phyloP scores from a whole-genome alignment of 768 basidiomycete genomes.

The Suillus lakei region DNA sequence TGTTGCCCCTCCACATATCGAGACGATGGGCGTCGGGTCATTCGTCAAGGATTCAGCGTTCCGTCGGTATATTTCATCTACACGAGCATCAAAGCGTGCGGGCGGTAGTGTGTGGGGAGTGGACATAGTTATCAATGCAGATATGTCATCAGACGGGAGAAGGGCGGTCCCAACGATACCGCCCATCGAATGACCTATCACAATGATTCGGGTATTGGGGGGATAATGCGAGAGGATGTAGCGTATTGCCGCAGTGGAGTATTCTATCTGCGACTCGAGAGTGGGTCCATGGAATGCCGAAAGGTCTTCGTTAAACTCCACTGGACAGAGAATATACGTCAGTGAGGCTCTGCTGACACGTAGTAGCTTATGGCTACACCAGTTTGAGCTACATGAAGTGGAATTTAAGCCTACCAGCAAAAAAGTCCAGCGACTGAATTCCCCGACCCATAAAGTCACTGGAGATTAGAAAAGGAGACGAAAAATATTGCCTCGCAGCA shows the following conservation, averaged over 20 bases:
- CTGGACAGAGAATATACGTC: slow-evolving; percentile 40
- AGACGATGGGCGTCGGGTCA: slow-evolving; percentile 71
- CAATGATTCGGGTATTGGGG: slow-evolving; percentile 60
- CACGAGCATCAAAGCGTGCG: slow-evolving; percentile 80
- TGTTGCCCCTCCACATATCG: slow-evolving; percentile 89
- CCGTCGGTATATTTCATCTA: slow-evolving; percentile 72
- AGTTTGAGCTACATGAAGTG: slow-evolving; percentile 1
- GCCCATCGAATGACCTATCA: slow-evolving; percentile 98
- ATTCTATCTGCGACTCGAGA: slow-evolving; percentile 78
- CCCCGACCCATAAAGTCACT: slow-evolving; percentile 51
- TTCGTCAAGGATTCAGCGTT: slow-evolving; percentile 45
- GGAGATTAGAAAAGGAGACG: slow-evolving; percentile 59
- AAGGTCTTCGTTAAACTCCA: slow-evolving; percentile 97
- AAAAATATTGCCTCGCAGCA: slow-evolving; percentile 79
- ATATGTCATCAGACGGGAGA: slow-evolving; percentile 67
- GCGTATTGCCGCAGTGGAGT: slow-evolving; percentile 68
- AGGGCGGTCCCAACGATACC: slow-evolving; percentile 87
- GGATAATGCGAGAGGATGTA: slow-evolving; percentile 85
- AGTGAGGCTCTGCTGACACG: neutral
- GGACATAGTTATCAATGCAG: slow-evolving; percentile 93
- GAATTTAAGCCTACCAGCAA: slow-evolving; percentile 61
- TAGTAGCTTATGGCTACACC: neutral
- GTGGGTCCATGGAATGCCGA: slow-evolving; percentile 95
- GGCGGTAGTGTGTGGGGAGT: slow-evolving; percentile 91
- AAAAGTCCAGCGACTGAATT: slow-evolving; percentile 78